Evolutionary conservation across 257 asterid genomes (phyloP).

Genomic region (Scutellaria baicalensis): DNA sequence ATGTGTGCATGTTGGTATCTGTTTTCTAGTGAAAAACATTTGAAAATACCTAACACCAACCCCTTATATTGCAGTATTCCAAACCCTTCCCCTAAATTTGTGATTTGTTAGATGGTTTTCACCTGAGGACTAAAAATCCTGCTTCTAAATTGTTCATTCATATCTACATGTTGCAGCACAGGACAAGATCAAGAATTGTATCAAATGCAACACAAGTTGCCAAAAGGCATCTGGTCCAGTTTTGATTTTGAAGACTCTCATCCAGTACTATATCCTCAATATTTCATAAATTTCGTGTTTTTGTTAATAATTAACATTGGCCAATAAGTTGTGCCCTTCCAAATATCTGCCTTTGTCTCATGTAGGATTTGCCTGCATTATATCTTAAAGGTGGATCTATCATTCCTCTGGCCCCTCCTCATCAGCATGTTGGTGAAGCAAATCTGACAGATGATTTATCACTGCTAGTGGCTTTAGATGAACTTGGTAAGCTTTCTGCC

Average conservation of each 20-base stretch:
- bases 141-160: conserved; percentile 1
- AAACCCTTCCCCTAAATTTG: neutral
- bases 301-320: neutral
- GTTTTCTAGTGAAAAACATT: neutral
- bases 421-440: conserved; percentile 80
- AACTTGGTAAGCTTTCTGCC: conserved; percentile 44
- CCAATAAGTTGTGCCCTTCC: neutral
- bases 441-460: conserved; percentile 55
- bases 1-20: neutral
- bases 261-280: conserved; percentile 48
- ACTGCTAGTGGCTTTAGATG: conserved; percentile 80
- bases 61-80: neutral
- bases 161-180: conserved; percentile 50
- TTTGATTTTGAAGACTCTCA: conserved; percentile 93
- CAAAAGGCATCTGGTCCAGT: conserved; percentile 74
- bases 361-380: conserved; percentile 81
- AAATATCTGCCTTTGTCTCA: conserved; percentile 8
- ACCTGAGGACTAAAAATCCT: neutral
- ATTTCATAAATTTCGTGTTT: neutral
- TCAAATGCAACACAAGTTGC: conserved; percentile 56
- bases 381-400: conserved; percentile 92
- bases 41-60: neutral
- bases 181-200: conserved; percentile 43
- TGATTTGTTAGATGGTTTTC: neutral
- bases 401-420: conserved; percentile 54